A percentile compares a stretch with the other conserved stretches of the same genome.
These are phyloP conservation scores for Syzygium malaccense DNA, from an alignment of 441 rosid genomes.

Conservation along the genomic window DNA sequence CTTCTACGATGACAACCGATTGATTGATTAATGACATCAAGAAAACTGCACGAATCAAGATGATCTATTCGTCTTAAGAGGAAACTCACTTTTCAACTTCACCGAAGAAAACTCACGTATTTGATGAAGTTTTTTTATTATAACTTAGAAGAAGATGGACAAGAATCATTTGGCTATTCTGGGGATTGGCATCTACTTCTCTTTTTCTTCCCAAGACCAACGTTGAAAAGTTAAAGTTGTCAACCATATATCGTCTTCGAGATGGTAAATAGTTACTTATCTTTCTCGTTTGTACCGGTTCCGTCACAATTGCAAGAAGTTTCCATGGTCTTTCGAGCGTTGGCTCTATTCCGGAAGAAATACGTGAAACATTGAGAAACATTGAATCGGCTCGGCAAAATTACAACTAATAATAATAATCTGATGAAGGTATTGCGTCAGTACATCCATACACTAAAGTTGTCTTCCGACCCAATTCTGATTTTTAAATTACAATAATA, in stretches of 20 bases:
- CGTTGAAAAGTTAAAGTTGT: background rate
- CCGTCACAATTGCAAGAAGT: background rate
- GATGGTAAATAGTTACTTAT: background rate
- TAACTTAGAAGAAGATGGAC: background rate
- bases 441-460: background rate
- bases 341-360: background rate
- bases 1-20: background rate
- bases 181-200: background rate
- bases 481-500: background rate
- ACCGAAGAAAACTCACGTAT: background rate
- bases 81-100: background rate
- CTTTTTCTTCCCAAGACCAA: background rate
- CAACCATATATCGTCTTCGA: background rate
- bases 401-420: background rate
- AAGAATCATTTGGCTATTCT: background rate
- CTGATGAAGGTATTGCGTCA: background rate
- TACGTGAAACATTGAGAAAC: background rate
- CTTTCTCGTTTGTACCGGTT: background rate
- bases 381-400: background rate
- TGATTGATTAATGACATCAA: background rate
- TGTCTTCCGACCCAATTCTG: background rate
- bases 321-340: background rate
- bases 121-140: background rate
- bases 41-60: too few species aligned
- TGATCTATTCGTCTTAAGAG: background rate